A percentile compares a stretch with the other conserved stretches of the same genome.
Evolutionary conservation across 306 rosid species (phyloP).

Genomic region (Senna tora): DNA sequence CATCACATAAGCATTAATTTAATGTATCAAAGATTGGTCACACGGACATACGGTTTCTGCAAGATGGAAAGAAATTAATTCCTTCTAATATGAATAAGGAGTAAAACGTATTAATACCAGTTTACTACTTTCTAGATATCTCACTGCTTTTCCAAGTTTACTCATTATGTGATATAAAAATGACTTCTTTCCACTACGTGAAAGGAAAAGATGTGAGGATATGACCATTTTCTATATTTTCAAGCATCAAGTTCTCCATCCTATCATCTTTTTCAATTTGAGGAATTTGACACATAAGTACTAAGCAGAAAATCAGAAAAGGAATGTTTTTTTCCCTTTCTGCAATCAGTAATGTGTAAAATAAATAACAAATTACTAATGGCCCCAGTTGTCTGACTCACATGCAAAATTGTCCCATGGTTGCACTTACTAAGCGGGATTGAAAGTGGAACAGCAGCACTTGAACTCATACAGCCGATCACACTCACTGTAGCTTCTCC

Average conservation of each 20-base stretch:
- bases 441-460: constrained; percentile 54
- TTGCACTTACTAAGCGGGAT: constrained; percentile 56
- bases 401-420: constrained; percentile 59
- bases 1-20: constrained; percentile 14
- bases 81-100: constrained; percentile 17
- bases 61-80: constrained; percentile 26
- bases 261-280: neutral
- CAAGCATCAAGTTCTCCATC: neutral
- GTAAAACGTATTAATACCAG: neutral
- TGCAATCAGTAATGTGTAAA: constrained; percentile 8
- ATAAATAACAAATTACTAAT: constrained; percentile 12
- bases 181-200: neutral
- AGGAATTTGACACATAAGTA: constrained; percentile 16
- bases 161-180: constrained; percentile 6
- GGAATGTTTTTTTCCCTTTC: constrained; percentile 10
- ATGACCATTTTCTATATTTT: neutral
- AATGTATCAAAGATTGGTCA: constrained; percentile 9
- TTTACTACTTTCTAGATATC: neutral
- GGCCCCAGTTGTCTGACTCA: constrained; percentile 44
- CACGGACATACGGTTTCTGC: constrained; percentile 16
- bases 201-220: constrained; percentile 26
- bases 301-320: constrained; percentile 19
- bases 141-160: constrained; percentile 17
- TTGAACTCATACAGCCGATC: constrained; percentile 49
- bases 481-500: constrained; percentile 60